These are phyloP conservation scores for Colletotrichum phormii DNA, from an alignment of 2,329 filamentous ascomycete species.

Conservation along the genomic window DNA sequence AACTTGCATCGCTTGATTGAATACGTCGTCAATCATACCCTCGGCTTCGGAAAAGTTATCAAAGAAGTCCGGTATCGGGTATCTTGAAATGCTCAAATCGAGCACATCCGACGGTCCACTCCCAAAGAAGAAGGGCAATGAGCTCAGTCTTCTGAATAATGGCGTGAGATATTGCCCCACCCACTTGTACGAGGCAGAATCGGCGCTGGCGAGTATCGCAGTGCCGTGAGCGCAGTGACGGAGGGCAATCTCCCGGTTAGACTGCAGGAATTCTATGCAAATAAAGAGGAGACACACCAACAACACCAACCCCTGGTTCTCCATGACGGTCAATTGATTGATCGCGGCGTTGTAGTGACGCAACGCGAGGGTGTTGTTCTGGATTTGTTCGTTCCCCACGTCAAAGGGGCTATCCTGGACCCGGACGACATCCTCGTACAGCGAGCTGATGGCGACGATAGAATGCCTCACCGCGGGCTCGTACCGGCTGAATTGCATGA, in stretches of 20 bases:
- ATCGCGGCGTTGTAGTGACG: slow-evolving; percentile 46
- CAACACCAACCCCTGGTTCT: slow-evolving; percentile 44
- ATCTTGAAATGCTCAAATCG: slow-evolving; percentile 8
- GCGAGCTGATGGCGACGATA: slow-evolving; percentile 60
- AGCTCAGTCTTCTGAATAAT: slow-evolving; percentile 10
- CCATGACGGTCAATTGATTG: slow-evolving; percentile 40
- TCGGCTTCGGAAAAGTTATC: slow-evolving; percentile 43
- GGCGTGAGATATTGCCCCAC: slow-evolving; percentile 15
- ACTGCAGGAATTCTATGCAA: slow-evolving; percentile 64
- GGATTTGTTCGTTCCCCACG: not conserved
- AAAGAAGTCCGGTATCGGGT: slow-evolving; percentile 1
- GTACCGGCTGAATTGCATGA: slow-evolving; percentile 56
- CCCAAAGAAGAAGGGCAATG: slow-evolving; percentile 14
- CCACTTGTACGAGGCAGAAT: not conserved
- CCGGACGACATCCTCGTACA: slow-evolving; percentile 50
- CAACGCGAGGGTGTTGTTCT: slow-evolving; percentile 5
- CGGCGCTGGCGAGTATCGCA: slow-evolving; percentile 12
- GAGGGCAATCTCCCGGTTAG: slow-evolving; percentile 55
- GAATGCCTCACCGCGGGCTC: slow-evolving; percentile 62
- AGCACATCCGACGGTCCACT: slow-evolving; percentile 12
- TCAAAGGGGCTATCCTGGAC: not conserved
- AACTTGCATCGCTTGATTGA: slow-evolving; percentile 44
- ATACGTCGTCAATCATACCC: slow-evolving; percentile 43
- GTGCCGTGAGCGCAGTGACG: slow-evolving; percentile 41
- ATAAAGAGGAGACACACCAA: slow-evolving; percentile 63